A percentile compares a stretch with the other conserved stretches of the same genome.
Evolutionary conservation across 768 basidiomycete genomes (phyloP).

Genomic region (Pisolithus albus): DNA sequence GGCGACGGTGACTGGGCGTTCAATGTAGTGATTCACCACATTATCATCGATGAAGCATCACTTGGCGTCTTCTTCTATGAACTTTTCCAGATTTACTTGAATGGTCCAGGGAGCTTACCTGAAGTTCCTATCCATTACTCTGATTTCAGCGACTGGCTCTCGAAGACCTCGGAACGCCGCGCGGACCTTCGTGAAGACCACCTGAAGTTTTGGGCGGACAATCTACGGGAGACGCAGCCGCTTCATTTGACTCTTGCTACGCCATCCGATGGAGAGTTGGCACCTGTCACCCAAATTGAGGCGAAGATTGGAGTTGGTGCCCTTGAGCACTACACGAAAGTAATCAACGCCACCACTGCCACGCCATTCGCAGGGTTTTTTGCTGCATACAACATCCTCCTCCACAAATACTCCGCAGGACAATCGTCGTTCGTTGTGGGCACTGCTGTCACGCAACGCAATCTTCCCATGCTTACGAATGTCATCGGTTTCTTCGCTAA

Average conservation of each 20-base stretch:
- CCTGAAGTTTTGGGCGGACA: constrained; percentile 20
- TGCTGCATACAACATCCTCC: constrained; percentile 26
- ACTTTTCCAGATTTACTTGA: constrained; percentile 21
- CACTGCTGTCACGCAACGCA: constrained; percentile 26
- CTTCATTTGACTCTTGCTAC: constrained; percentile 19
- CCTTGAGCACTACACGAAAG: constrained; percentile 13
- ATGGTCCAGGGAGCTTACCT: constrained; percentile 19
- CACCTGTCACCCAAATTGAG: constrained; percentile 24
- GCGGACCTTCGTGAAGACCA: constrained; percentile 19
- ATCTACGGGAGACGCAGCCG: constrained; percentile 9
- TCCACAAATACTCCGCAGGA: constrained; percentile 26
- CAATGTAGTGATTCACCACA: constrained; percentile 25
- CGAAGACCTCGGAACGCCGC: constrained; percentile 23
- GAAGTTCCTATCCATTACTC: constrained; percentile 16
- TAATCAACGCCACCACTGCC: constrained; percentile 11
- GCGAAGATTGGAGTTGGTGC: constrained; percentile 9
- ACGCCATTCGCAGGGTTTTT: constrained; percentile 27
- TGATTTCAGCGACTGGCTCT: constrained; percentile 18
- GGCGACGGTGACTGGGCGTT: constrained; percentile 22
- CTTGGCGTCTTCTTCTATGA: constrained; percentile 27
- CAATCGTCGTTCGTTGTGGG: constrained; percentile 24
- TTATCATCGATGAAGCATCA: constrained; percentile 26
- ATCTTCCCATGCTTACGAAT: constrained; percentile 19
- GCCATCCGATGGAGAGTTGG: constrained; percentile 20
- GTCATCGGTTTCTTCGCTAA: constrained; percentile 28